Conservation (phyloP, 139 green algal species). For the Picochlorum sp. region DNA sequence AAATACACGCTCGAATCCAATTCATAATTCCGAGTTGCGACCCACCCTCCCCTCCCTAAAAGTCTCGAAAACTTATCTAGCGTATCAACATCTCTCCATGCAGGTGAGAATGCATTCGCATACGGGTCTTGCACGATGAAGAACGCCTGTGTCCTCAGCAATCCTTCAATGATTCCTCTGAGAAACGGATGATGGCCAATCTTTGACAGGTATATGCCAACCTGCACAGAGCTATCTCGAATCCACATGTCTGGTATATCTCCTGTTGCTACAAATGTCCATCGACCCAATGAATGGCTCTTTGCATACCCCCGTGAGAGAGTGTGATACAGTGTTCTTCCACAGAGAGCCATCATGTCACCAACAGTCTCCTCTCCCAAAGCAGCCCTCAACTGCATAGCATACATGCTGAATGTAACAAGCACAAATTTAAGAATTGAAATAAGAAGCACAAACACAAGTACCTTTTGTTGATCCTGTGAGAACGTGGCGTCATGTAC, state of each 20-base stretch:
- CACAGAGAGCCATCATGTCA: not conserved
- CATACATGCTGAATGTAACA: no score
- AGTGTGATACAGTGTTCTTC: slow-evolving; percentile 20
- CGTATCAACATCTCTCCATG: slow-evolving; percentile 15
- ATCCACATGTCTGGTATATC: slow-evolving; percentile 52
- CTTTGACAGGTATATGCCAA: slow-evolving; percentile 42
- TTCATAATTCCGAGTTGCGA: slow-evolving; percentile 57
- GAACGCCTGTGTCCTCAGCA: slow-evolving; percentile 24
- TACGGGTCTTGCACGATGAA: slow-evolving; percentile 56
- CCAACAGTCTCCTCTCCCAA: not conserved
- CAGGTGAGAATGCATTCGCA: slow-evolving; percentile 43
- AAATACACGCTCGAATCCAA: slow-evolving; percentile 56
- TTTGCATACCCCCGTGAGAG: slow-evolving; percentile 1
- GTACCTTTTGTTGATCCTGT: no score
- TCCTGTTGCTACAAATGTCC: slow-evolving; percentile 8
- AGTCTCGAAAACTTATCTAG: slow-evolving; percentile 26
- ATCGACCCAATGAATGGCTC: not conserved
- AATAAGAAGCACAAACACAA: no score
- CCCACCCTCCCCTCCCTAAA: slow-evolving; percentile 41
- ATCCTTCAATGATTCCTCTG: slow-evolving; percentile 30
- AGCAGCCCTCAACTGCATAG: no score
- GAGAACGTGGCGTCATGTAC: no score
- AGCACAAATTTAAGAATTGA: no score
- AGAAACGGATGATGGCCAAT: slow-evolving; percentile 29
- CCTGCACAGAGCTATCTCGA: slow-evolving; percentile 44